These are phyloP conservation scores for Mycena olivaceomarginata DNA, from an alignment of 768 basidiomycete genomes.

Conservation along the genomic window DNA sequence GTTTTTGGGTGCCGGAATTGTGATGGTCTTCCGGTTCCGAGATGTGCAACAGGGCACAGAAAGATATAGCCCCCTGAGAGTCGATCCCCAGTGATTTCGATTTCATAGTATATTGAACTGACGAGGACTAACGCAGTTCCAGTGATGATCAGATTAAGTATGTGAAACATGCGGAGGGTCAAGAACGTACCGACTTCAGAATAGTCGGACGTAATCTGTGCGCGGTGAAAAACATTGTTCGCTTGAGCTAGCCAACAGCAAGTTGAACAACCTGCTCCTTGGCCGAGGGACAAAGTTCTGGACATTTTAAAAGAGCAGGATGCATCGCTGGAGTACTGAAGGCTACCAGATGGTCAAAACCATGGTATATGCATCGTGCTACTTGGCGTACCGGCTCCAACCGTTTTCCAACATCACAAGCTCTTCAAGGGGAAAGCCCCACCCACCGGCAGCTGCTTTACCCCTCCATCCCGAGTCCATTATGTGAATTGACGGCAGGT, in stretches of 20 bases:
- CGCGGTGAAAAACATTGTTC: neutral
- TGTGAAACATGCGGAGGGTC: too few species aligned
- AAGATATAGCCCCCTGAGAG: slow-evolving; percentile 8
- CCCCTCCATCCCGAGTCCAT: too few species aligned
- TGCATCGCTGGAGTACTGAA: neutral
- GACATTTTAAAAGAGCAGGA: neutral
- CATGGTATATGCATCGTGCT: too few species aligned
- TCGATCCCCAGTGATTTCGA: neutral
- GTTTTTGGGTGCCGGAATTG: neutral
- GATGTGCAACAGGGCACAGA: neutral
- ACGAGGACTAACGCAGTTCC: neutral
- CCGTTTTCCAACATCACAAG: too few species aligned
- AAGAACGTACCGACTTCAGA: neutral
- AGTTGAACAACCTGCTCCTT: neutral
- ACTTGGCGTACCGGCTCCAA: too few species aligned
- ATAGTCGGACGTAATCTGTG: neutral
- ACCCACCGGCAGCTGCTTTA: too few species aligned
- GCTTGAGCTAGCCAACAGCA: slow-evolving; percentile 5
- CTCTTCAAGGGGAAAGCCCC: too few species aligned
- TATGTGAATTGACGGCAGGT: neutral
- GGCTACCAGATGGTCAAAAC: neutral
- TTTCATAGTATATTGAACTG: slow-evolving; percentile 11
- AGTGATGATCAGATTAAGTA: neutral
- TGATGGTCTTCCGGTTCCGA: neutral
- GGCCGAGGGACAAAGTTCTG: slow-evolving; percentile 1